A percentile compares a stretch with the other conserved stretches of the same genome.
phyloP scores from a whole-genome alignment of 345 rosid genomes.

The Arabidopsis suecica region DNA sequence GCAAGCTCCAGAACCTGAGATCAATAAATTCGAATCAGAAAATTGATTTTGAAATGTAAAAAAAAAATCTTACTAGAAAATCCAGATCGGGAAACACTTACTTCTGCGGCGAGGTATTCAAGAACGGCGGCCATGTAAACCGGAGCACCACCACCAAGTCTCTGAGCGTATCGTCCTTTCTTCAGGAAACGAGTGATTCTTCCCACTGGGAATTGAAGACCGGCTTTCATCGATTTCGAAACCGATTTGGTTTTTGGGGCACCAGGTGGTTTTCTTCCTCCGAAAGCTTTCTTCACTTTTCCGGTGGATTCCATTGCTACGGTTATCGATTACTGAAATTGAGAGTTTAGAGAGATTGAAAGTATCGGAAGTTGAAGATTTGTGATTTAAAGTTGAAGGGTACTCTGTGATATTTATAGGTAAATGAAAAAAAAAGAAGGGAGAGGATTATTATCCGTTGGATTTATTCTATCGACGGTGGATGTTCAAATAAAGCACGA shows the following conservation, averaged over 20 bases:
- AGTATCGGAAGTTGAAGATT: neutral
- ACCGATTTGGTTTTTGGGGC: slow-evolving; percentile 79
- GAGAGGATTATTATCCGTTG: neutral
- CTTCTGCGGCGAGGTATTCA: slow-evolving; percentile 89
- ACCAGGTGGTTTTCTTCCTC: slow-evolving; percentile 78
- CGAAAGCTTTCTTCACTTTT: slow-evolving; percentile 76
- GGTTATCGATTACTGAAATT: neutral
- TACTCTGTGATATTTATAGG: neutral
- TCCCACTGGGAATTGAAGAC: slow-evolving; percentile 86
- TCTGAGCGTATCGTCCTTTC: slow-evolving; percentile 74
- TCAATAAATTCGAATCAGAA: neutral
- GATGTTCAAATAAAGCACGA: neutral
- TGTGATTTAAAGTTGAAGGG: neutral
- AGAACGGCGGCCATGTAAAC: slow-evolving; percentile 90
- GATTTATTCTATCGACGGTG: slow-evolving; percentile 33
- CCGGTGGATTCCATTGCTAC: slow-evolving; percentile 60
- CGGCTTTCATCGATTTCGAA: slow-evolving; percentile 76
- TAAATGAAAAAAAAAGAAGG: neutral
- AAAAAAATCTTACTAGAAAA: no score
- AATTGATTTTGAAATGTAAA: no score
- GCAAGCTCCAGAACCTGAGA: slow-evolving; percentile 74
- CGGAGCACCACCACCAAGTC: slow-evolving; percentile 87
- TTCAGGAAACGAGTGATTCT: slow-evolving; percentile 81
- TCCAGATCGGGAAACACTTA: slow-evolving; percentile 1
- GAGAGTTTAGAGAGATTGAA: neutral